Base-by-base conservation (phyloP, 352 stramenopile genomes). In the Globisporangium ultimum region DNA sequence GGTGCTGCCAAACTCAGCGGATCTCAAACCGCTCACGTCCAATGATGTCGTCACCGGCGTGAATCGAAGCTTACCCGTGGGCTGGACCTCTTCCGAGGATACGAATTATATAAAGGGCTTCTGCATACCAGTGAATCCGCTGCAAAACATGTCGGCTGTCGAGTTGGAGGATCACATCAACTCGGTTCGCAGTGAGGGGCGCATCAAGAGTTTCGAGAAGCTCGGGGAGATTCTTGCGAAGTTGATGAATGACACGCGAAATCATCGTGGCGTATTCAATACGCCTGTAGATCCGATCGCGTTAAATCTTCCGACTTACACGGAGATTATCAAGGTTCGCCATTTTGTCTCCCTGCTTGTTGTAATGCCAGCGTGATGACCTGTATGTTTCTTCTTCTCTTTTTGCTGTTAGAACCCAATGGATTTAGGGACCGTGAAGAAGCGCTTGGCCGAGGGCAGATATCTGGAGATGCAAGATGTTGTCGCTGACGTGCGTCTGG, bases 371-470 rank as follows among this genome's bases (percentile, higher is more conserved):
- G 6, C 21, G 41, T 2, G 15, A 52, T 55, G 47, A 52, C 11
- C 13, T 18, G 15, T 36, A 17, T 21, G 15, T 9, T 21, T 17
- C 11, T 54, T 21, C n/a, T 36, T 55, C 11, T 48, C 18, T 46
- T 38, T 53, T 10, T 17, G 43, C 12, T 49, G 36, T 48, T 45
- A 85, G 74, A 67, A 81, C 45, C 91, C 91, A 6, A 98, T 98
- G 89, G 95, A 98, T 64, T 64, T 98, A 3, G 82, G 84, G 3
- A 98, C 93, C 0, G 72, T 98, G 20, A 89, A 87, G 24, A 66
- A 73, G 12, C 88, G 91, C 45, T 72, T 98, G 1, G 74, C 87
- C n/a, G 64, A 72, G 53, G 89, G 82, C 5, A 46, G 73, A 17
- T 98, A 98, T 68, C 72, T 96, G 36, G 80, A 85, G 20, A 76